Conservation (phyloP, 208 protist species). For the Acanthamoeba royreba region DNA sequence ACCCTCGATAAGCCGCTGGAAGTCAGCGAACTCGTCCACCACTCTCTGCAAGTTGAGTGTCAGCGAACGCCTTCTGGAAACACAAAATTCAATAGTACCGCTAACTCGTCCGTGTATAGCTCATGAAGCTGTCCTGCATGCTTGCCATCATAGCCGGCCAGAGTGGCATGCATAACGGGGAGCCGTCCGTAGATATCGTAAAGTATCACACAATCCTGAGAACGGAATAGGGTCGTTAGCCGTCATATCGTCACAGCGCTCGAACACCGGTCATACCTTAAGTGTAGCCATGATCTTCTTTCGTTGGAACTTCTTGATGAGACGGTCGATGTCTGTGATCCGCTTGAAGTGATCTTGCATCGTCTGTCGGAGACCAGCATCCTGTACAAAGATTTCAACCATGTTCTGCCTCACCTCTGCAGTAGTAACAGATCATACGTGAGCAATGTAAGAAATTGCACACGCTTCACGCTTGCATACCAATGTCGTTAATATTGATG, state of each 20-base stretch:
- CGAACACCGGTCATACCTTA: conserved; percentile 20
- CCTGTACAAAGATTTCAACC: conserved; percentile 90
- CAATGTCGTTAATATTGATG: conserved; percentile 88
- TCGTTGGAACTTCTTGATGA: conserved; percentile 90
- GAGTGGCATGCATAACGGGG: conserved; percentile 12
- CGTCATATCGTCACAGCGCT: no score
- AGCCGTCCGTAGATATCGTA: conserved; percentile 54
- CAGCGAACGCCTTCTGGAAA: not conserved
- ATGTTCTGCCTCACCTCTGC: conserved; percentile 87
- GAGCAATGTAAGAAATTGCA: not conserved
- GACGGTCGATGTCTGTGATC: conserved; percentile 90
- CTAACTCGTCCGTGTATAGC: not conserved
- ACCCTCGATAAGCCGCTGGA: conserved; percentile 61
- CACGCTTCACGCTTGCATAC: not conserved
- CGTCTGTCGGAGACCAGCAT: conserved; percentile 83
- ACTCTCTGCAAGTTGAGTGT: not conserved
- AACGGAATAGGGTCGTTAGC: not conserved
- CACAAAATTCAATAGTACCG: not conserved
- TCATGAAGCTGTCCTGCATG: conserved; percentile 23
- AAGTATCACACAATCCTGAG: conserved; percentile 65
- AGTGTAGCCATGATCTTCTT: not conserved
- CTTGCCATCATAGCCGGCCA: conserved; percentile 20
- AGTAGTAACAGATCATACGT: not conserved
- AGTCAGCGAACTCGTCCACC: conserved; percentile 54
- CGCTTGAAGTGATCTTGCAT: conserved; percentile 85